phyloP scores from a whole-genome alignment of 805 yeast species.

The Cyberlindnera petersonii region DNA sequence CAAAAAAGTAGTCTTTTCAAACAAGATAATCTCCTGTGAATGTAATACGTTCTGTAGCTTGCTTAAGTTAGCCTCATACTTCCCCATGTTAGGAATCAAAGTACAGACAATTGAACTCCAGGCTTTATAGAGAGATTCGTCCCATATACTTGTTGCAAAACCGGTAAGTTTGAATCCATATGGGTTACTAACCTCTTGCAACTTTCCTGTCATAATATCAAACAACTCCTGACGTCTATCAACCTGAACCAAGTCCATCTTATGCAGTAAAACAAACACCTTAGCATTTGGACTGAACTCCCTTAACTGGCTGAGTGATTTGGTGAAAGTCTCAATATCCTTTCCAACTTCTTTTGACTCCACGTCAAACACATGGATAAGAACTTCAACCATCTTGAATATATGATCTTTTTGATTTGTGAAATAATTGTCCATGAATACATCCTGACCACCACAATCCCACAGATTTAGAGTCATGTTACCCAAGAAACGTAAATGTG shows the following conservation, averaged over 20 bases:
- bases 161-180: conserved; percentile 70
- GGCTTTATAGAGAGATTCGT: conserved; percentile 60
- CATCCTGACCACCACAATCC: conserved; percentile 99
- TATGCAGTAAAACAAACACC: conserved; percentile 86
- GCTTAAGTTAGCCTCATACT: conserved; percentile 70
- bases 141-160: conserved; percentile 64
- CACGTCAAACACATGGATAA: conserved; percentile 94
- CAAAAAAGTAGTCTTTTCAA: conserved; percentile 89
- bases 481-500: conserved; percentile 87
- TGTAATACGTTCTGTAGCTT: conserved; percentile 69
- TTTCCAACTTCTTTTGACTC: conserved; percentile 88
- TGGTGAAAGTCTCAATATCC: conserved; percentile 87
- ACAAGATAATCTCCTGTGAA: conserved; percentile 86
- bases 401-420: conserved; percentile 87
- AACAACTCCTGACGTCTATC: conserved; percentile 84
- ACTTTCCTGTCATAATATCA: conserved; percentile 75
- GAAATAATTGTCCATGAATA: conserved; percentile 91
- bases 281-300: conserved; percentile 88
- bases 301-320: conserved; percentile 75
- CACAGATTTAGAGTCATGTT: conserved; percentile 93
- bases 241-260: conserved; percentile 91
- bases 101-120: conserved; percentile 97
- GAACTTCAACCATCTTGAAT: conserved; percentile 91
- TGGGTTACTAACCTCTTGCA: conserved; percentile 71
- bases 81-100: conserved; percentile 83